Percentiles rank a stretch among this genome's conserved stretches.
These are phyloP conservation scores for Cordia subcordata DNA, from an alignment of 257 asterid genomes.

Conservation along the genomic window DNA sequence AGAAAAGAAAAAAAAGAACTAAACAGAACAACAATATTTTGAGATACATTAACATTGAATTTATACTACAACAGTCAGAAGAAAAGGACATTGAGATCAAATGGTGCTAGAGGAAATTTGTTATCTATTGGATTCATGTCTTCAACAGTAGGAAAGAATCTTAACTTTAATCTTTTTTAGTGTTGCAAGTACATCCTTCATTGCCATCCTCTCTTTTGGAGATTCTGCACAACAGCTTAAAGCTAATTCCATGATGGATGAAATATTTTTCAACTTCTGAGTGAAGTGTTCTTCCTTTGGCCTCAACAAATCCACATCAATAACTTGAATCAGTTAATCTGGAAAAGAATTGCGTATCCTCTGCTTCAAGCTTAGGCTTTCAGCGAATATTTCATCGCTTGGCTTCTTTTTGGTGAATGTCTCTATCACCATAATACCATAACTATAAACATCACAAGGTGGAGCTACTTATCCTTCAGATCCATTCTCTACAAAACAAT, in stretches of 20 bases:
- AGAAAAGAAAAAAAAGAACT: too few species aligned
- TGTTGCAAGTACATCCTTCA: constrained; percentile 7
- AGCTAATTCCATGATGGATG: constrained; percentile 1
- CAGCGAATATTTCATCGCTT: constrained; percentile 5
- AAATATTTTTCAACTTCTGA: neutral
- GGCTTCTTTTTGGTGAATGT: neutral
- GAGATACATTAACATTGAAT: too few species aligned
- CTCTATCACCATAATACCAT: constrained; percentile 7
- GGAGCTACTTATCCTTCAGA: constrained; percentile 3
- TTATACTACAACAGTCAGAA: too few species aligned
- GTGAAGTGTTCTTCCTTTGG: neutral
- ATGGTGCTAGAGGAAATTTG: too few species aligned
- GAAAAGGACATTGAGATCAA: too few species aligned
- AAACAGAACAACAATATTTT: too few species aligned
- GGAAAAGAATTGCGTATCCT: neutral
- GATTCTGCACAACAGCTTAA: constrained; percentile 1
- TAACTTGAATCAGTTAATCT: neutral
- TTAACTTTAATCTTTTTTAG: constrained; percentile 4
- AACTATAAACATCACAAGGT: constrained; percentile 6
- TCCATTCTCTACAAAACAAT: constrained; percentile 5
- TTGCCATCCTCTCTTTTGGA: neutral
- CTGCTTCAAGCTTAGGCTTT: neutral
- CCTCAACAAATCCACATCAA: constrained; percentile 1
- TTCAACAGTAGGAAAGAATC: neutral
- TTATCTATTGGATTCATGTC: too few species aligned